These are phyloP conservation scores for Wickerhamomyces pijperi DNA, from an alignment of 805 yeast genomes.

Conservation along the genomic window DNA sequence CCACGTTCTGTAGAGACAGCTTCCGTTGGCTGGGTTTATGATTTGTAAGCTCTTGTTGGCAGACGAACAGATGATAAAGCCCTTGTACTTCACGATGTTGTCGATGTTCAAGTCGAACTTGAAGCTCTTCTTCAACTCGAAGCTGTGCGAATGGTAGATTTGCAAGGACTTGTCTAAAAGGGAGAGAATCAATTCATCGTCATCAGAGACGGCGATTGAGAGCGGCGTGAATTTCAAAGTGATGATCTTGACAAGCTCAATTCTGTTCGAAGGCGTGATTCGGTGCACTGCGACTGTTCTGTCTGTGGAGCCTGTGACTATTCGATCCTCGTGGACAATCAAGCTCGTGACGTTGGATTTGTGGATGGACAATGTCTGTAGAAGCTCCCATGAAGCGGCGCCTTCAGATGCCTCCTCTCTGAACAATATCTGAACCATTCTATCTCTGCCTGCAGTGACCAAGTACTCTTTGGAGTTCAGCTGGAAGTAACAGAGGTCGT, in stretches of 20 bases:
- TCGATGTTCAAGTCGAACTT: constrained; percentile 27
- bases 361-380: constrained; percentile 51
- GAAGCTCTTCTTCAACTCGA: constrained; percentile 22
- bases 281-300: constrained; percentile 47
- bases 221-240: constrained; percentile 41
- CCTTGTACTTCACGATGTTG: constrained; percentile 17
- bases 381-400: constrained; percentile 32
- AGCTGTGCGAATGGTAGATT: constrained; percentile 25
- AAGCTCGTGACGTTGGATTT: constrained; percentile 39
- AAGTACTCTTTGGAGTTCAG: constrained; percentile 21
- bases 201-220: constrained; percentile 24
- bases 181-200: constrained; percentile 35
- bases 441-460: constrained; percentile 44
- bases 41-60: constrained; percentile 48
- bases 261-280: constrained; percentile 13
- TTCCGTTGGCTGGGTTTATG: constrained; percentile 35
- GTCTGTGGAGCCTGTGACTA: constrained; percentile 51
- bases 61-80: constrained; percentile 20
- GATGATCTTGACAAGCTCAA: constrained; percentile 32
- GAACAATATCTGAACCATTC: constrained; percentile 48
- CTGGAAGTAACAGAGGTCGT: constrained; percentile 29
- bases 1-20: constrained; percentile 40
- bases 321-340: constrained; percentile 16
- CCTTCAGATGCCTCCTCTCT: constrained; percentile 11
- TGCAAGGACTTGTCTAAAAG: constrained; percentile 38